phyloP scores from a whole-genome alignment of 139 green algal species.

The Chlamydomonas applanata region DNA sequence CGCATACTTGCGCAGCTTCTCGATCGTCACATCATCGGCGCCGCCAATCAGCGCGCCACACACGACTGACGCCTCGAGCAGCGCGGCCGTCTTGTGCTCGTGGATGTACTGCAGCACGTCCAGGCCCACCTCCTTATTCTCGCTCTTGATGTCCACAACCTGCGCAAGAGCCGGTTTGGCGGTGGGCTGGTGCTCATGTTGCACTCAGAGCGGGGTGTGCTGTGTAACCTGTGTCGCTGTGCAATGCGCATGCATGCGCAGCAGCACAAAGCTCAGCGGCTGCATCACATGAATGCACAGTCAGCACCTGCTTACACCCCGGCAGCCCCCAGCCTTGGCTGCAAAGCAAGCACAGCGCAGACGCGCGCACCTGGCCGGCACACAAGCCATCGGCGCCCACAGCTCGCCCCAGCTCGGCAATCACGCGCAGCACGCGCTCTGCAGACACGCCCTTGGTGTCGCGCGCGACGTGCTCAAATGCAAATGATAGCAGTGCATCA shows the following conservation, averaged over 20 bases:
- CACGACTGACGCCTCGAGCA: slow-evolving; percentile 95
- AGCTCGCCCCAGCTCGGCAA: slow-evolving; percentile 83
- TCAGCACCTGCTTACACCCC: too few relatives aligned
- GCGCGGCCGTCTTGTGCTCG: slow-evolving; percentile 96
- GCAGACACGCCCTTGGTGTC: slow-evolving; percentile 80
- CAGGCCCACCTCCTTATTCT: slow-evolving; percentile 79
- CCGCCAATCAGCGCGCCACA: slow-evolving; percentile 85
- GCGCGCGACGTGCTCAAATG: slow-evolving; percentile 96
- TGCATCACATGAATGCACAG: too few relatives aligned
- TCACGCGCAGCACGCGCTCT: slow-evolving; percentile 81
- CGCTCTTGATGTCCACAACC: slow-evolving; percentile 93
- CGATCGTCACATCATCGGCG: slow-evolving; percentile 82
- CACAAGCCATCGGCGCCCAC: slow-evolving; percentile 91
- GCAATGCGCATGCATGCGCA: too few relatives aligned
- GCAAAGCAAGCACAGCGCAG: too few relatives aligned
- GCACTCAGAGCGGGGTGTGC: too few relatives aligned
- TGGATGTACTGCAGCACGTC: slow-evolving; percentile 98
- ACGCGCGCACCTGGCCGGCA: slow-evolving; percentile 73
- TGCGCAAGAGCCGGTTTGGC: neutral
- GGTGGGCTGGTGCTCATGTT: too few relatives aligned
- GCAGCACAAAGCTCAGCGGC: too few relatives aligned
- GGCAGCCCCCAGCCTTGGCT: too few relatives aligned
- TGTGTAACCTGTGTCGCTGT: too few relatives aligned
- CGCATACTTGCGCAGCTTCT: slow-evolving; percentile 89
- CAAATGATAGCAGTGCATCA: slow-evolving; percentile 90